Conservation (phyloP, 2,329 filamentous ascomycete genomes). For the Madurella fahalii region DNA sequence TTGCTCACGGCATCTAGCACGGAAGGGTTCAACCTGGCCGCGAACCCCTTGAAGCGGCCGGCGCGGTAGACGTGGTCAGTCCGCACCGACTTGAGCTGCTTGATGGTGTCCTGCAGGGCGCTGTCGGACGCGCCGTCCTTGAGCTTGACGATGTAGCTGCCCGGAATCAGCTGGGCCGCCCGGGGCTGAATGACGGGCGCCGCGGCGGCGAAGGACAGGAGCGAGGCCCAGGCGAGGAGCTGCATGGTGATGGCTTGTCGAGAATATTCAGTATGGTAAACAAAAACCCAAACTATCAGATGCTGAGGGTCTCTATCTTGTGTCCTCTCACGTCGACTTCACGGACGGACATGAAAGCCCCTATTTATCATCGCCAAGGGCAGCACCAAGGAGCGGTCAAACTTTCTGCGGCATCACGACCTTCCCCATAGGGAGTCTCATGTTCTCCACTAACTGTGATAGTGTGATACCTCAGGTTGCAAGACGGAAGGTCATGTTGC, state of each 20-base stretch:
- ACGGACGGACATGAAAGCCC: neutral
- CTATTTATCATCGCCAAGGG: slow-evolving; percentile 16
- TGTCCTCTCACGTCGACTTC: neutral
- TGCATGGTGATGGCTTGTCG: slow-evolving; percentile 12
- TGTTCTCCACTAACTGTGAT: slow-evolving; percentile 2
- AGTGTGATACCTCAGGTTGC: slow-evolving; percentile 4
- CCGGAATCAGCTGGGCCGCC: slow-evolving; percentile 34
- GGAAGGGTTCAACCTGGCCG: slow-evolving; percentile 23
- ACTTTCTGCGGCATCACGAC: slow-evolving; percentile 1
- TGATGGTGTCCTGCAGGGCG: slow-evolving; percentile 27
- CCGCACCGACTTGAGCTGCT: slow-evolving; percentile 10
- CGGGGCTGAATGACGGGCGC: slow-evolving; percentile 35
- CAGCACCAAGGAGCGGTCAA: neutral
- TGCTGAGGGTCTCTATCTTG: slow-evolving; percentile 1
- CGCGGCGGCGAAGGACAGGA: slow-evolving; percentile 35
- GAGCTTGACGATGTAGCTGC: slow-evolving; percentile 43
- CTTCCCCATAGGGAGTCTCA: slow-evolving; percentile 19
- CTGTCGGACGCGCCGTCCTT: slow-evolving; percentile 34
- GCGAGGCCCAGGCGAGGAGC: slow-evolving; percentile 31
- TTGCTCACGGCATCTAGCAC: slow-evolving; percentile 24
- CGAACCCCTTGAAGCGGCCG: slow-evolving; percentile 29
- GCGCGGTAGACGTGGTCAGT: slow-evolving; percentile 26
- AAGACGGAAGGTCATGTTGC: slow-evolving; percentile 16
- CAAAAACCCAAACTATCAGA: neutral
- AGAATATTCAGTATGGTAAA: neutral